Conservation (phyloP, 345 rosid genomes). For the Leavenworthia alabamica region DNA sequence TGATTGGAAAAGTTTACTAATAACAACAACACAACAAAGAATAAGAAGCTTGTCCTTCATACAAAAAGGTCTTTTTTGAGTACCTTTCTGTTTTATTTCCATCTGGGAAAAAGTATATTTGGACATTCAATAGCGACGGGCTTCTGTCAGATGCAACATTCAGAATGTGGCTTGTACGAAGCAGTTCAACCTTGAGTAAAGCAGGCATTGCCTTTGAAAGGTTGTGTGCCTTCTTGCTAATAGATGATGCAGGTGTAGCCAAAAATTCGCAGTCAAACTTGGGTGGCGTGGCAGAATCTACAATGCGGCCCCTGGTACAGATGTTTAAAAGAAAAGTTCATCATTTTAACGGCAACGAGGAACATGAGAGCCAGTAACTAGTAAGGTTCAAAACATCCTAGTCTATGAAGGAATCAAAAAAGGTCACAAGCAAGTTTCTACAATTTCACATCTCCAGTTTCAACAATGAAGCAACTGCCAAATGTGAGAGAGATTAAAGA, state of each 20-base stretch:
- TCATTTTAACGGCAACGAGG: constrained; percentile 7
- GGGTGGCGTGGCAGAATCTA: constrained; percentile 18
- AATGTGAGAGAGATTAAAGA: not conserved
- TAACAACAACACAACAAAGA: not conserved
- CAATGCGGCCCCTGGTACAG: constrained; percentile 50
- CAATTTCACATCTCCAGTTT: not conserved
- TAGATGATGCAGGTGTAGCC: constrained; percentile 43
- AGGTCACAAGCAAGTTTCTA: not conserved
- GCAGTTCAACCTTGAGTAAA: constrained; percentile 41
- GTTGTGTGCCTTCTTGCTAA: constrained; percentile 38
- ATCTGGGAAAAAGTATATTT: constrained; percentile 49
- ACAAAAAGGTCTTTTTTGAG: constrained; percentile 13
- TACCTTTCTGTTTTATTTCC: constrained; percentile 41
- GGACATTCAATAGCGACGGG: constrained; percentile 42
- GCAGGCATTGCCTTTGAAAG: constrained; percentile 39
- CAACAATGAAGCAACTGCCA: constrained; percentile 7
- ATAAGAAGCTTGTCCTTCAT: constrained; percentile 1
- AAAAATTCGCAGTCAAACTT: constrained; percentile 41
- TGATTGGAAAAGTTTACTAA: not conserved
- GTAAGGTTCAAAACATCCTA: constrained; percentile 1
- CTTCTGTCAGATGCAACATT: constrained; percentile 24
- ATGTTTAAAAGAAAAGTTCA: constrained; percentile 17
- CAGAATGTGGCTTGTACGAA: constrained; percentile 31
- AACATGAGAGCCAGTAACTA: not conserved
- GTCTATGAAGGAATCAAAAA: not conserved